A percentile compares a stretch with the other conserved stretches of the same genome.
These are phyloP conservation scores for Cubamyces lactineus DNA, from an alignment of 768 basidiomycete genomes.

Conservation along the genomic window DNA sequence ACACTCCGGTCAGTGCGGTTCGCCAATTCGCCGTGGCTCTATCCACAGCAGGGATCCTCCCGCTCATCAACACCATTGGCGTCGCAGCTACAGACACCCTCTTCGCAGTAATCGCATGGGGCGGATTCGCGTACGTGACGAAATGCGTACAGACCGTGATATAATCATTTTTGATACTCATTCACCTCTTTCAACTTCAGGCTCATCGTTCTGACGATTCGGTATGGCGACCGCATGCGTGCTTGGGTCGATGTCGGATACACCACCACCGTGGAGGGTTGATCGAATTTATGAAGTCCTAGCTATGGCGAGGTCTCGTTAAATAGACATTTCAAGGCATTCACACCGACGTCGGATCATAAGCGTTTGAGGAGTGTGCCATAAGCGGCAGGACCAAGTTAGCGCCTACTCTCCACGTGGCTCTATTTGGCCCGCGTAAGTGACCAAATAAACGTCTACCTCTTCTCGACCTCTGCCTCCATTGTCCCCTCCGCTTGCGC, in stretches of 20 bases:
- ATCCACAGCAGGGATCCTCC: constrained; percentile 51
- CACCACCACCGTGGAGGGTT: constrained; percentile 39
- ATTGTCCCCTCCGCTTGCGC: neutral
- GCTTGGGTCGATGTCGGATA: constrained; percentile 60
- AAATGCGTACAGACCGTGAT: neutral
- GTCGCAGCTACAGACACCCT: constrained; percentile 52
- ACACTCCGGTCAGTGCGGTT: constrained; percentile 44
- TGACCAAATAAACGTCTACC: constrained; percentile 1
- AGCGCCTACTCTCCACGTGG: neutral
- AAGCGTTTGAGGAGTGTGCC: too few species aligned
- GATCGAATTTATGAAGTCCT: neutral
- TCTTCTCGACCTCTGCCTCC: neutral
- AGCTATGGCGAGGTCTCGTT: too few species aligned
- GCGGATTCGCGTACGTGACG: constrained; percentile 56
- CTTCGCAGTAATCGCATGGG: constrained; percentile 49
- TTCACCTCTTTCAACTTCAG: constrained; percentile 35
- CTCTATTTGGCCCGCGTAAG: neutral
- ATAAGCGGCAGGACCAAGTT: too few species aligned
- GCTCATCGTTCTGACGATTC: constrained; percentile 53
- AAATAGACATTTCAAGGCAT: too few species aligned
- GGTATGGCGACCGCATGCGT: constrained; percentile 59
- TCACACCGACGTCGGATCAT: too few species aligned
- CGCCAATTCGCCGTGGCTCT: constrained; percentile 49
- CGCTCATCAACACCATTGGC: constrained; percentile 56
- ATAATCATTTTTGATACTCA: neutral